Evolutionary conservation across 352 stramenopile genomes (phyloP).

Genomic region (Pythium rhizo-oryzae): DNA sequence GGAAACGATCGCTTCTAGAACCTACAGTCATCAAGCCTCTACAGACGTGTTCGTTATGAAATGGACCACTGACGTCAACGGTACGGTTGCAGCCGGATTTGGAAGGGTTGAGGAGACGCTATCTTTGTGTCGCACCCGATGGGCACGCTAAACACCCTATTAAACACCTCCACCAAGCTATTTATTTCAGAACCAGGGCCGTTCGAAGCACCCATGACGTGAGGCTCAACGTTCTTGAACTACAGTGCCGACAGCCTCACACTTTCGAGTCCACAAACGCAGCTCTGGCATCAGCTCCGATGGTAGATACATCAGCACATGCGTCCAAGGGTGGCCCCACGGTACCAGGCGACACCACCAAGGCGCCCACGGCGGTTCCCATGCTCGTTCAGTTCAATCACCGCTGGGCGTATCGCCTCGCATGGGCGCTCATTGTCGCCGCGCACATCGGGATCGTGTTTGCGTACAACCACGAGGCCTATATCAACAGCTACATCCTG

Average conservation of each 20-base stretch:
- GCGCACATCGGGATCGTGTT: slow-evolving; percentile 24
- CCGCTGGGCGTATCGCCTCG: slow-evolving; percentile 10
- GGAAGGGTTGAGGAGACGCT: background rate
- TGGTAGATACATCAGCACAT: background rate
- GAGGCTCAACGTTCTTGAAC: no score
- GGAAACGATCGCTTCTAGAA: no score
- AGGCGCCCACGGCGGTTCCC: background rate
- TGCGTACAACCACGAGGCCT: slow-evolving; percentile 28
- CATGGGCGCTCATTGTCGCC: slow-evolving; percentile 22
- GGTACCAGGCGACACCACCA: background rate
- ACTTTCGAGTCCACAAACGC: no score
- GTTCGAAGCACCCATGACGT: background rate
- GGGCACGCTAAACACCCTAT: background rate
- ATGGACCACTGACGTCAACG: no score
- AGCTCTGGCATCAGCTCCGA: no score
- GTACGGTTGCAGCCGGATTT: no score
- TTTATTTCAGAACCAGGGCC: background rate
- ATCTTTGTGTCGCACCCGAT: background rate
- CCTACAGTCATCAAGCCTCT: no score
- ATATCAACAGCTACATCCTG: slow-evolving; percentile 31
- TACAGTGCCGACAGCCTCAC: no score
- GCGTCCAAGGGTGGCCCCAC: background rate
- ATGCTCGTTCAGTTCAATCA: slow-evolving; percentile 21
- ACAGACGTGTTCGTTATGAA: no score
- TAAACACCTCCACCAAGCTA: background rate